Base-by-base conservation (phyloP, 805 yeast genomes). In the Blastobotrys terrestris region DNA sequence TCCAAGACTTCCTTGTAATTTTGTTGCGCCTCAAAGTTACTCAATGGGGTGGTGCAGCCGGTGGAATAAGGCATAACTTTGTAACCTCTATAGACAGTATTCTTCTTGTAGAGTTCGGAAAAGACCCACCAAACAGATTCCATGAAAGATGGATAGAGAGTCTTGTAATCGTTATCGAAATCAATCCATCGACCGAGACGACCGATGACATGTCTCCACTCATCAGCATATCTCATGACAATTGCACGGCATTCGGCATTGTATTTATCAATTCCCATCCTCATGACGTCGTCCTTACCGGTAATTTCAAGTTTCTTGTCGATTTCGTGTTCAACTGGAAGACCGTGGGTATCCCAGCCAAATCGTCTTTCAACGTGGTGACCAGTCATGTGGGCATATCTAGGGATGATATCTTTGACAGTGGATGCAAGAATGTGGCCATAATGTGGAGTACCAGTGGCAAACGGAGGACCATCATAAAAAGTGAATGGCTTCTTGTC, bases 271-370 rank as follows among this genome's bases (percentile, higher is more conserved):
- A 94, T 85, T 63, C 99, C 99, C 84, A 87, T 79, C 51, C 80
- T 80, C 85, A 89, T 81, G 54, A 94, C 99, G 67, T 94, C 99
- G 51, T 87, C 92, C 71, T 91, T 94, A 63, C 96, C 86, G 52
- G 85, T 83, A 72, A 94, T 89, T 40, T 95, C 95, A 62, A 94
- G 79, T 67, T 87, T 86, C 85, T 95, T 94, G 87, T 94, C 99
- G 64, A 94, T 94, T 72, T 92, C 97, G 70, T 94, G 97, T 75
- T 94, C 99, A 54, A 94, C 89, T 48, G 99, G 99, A 59, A 94
- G 81, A 53, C 99, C 99, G 70, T 94, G 99, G 53, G 99, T 94
- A 73, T 94, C 99, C 99, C 99, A 94, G 57, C 99, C 99, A 60
- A 94, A 94, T 65, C 98, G 81, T 74, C 99, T 87, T 72, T 88